Percentiles rank a stretch among this genome's conserved stretches.
Evolutionary conservation across 129 eudicot genomes (phyloP).

Genomic region (Helichrysum umbraculigerum): DNA sequence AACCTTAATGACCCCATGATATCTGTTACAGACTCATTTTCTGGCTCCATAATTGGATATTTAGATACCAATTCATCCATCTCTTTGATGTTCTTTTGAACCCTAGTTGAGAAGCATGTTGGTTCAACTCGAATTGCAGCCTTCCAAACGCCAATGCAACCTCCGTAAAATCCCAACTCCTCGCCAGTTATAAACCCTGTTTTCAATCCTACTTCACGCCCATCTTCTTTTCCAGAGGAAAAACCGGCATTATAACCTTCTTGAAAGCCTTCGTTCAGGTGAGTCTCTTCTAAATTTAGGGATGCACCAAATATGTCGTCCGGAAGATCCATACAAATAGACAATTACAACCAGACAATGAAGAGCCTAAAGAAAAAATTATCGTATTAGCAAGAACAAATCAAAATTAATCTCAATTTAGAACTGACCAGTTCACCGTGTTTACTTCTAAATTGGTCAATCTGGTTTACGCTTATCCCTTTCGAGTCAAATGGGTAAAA

Average conservation of each 20-base stretch:
- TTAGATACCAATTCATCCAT: slow-evolving; percentile 64
- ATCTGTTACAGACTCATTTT: slow-evolving; percentile 40
- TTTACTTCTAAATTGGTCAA: neutral
- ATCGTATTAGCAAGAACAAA: slow-evolving; percentile 4
- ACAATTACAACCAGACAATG: neutral
- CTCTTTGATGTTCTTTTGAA: slow-evolving; percentile 59
- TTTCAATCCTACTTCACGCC: slow-evolving; percentile 63
- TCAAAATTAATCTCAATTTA: neutral
- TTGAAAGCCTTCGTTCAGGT: slow-evolving; percentile 25
- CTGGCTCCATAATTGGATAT: slow-evolving; percentile 40
- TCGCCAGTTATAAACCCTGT: slow-evolving; percentile 71
- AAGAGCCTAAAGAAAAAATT: neutral
- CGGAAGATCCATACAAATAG: slow-evolving; percentile 16
- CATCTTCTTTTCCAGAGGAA: slow-evolving; percentile 65
- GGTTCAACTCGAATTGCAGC: slow-evolving; percentile 57
- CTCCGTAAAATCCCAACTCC: slow-evolving; percentile 81
- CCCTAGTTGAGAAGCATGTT: slow-evolving; percentile 50
- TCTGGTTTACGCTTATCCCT: neutral
- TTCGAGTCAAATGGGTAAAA: neutral
- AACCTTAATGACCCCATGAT: slow-evolving; percentile 38
- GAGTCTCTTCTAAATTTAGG: slow-evolving; percentile 28
- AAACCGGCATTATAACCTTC: slow-evolving; percentile 70
- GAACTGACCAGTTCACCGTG: neutral
- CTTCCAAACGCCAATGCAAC: slow-evolving; percentile 63
- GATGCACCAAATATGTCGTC: slow-evolving; percentile 54